A percentile compares a stretch with the other conserved stretches of the same genome.
phyloP scores from a whole-genome alignment of 108 stramenopile species.

The Nitzschia inconspicua region DNA sequence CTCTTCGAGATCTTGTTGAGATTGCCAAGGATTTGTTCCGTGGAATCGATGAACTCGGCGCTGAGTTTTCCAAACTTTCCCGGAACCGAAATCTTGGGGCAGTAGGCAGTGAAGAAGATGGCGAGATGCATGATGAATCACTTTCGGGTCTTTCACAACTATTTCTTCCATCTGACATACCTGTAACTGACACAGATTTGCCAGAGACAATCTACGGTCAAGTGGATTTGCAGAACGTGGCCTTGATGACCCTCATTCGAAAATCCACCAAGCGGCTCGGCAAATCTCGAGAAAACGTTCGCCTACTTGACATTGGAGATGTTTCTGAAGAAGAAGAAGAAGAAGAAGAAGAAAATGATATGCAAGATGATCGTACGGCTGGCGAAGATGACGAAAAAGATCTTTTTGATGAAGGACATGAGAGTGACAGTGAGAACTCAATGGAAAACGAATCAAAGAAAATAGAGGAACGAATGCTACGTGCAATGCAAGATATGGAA shows the following conservation, averaged over 20 bases:
- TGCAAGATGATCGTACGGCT: slow-evolving; percentile 37
- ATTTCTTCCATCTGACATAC: slow-evolving; percentile 47
- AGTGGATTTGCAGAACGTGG: slow-evolving; percentile 84
- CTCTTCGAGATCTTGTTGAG: slow-evolving; percentile 9
- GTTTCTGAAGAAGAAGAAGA: slow-evolving; percentile 18
- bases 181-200: slow-evolving; percentile 89
- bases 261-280: slow-evolving; percentile 54
- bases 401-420: slow-evolving; percentile 45
- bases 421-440: slow-evolving; percentile 39
- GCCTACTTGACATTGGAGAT: slow-evolving; percentile 39
- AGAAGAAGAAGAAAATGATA: slow-evolving; percentile 33
- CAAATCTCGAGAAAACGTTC: slow-evolving; percentile 34
- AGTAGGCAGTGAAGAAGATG: background rate
- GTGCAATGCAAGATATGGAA: slow-evolving; percentile 76
- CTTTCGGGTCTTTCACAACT: slow-evolving; percentile 21
- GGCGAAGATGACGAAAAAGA: slow-evolving; percentile 9
- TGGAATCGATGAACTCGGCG: slow-evolving; percentile 18
- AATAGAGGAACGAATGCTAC: slow-evolving; percentile 78
- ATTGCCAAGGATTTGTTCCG: slow-evolving; percentile 21
- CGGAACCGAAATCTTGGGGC: background rate
- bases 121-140: background rate
- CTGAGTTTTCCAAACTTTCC: slow-evolving; percentile 17
- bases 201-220: slow-evolving; percentile 92
- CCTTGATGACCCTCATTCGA: slow-evolving; percentile 58
- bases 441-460: slow-evolving; percentile 59